Percentiles rank a stretch among this genome's conserved stretches.
Evolutionary conservation across 768 basidiomycete genomes (phyloP).

Genomic region (Hirschioporus abietinus): DNA sequence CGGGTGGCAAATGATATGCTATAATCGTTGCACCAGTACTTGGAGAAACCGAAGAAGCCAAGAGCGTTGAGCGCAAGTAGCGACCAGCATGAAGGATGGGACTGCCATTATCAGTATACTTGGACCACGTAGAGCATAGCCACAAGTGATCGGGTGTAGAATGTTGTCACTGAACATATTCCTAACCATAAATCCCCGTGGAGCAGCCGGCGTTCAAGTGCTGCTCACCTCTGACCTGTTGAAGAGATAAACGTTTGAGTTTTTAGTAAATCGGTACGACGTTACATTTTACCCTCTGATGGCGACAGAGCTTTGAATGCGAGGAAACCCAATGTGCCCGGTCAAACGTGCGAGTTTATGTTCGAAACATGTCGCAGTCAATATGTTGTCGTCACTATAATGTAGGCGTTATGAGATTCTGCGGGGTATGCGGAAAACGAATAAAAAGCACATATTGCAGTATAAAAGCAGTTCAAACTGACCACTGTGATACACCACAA

Average conservation of each 20-base stretch:
- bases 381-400: background rate
- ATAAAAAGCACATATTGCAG: too few species aligned
- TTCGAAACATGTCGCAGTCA: background rate
- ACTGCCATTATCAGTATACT: background rate
- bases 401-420: background rate
- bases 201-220: too few species aligned
- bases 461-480: background rate
- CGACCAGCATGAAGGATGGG: background rate
- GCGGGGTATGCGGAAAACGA: too few species aligned
- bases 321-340: background rate
- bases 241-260: too few species aligned
- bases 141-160: background rate
- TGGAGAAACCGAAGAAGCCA: background rate
- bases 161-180: background rate
- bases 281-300: background rate
- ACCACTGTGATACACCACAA: background rate
- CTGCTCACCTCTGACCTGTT: too few species aligned
- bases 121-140: background rate
- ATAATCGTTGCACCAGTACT: too few species aligned
- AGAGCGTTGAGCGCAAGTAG: background rate
- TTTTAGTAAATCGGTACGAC: background rate
- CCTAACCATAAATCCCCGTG: background rate
- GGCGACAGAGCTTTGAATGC: background rate
- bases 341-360: too few species aligned
- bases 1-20: too few species aligned